Evolutionary conservation across 768 basidiomycete species (phyloP), one percentile per base, ranked within the genome.

Genomic region (Lactarius hengduanensis): DNA sequence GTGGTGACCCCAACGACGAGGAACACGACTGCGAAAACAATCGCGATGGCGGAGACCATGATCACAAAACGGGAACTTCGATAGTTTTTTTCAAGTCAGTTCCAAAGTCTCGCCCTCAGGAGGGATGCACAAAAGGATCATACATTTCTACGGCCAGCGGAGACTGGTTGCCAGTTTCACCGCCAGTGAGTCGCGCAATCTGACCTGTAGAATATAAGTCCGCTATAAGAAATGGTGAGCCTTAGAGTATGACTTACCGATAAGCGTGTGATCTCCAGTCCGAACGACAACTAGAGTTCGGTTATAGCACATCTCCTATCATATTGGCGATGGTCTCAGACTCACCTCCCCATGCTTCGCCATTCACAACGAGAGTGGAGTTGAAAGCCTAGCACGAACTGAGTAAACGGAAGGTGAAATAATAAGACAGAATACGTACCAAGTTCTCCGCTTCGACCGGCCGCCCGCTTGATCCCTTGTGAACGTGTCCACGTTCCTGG

Each of bases 331-430:
- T 45, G 20, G 50, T 22, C 26, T 26, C 22, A 50, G 53, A 78
- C 84, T 72, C 71, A 86, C 86, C 73, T 64, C 87, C 87, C 83
- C 85, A 88, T 65, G 77, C 88, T 78, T 89, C 87, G n/a, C 88
- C 87, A 70, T 87, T 88, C 65, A 89, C 84, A 13, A 88, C 76
- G 13, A 88, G 77, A 4, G 87, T 88, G 5, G 86, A 88, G 70
- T 88, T 88, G 76, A 88, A 89, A n/a, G 83, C 80, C 86, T 88
- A 55, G 2, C 38, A 34, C 32, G 58, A 62, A 18, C 45, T 58
- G n/a, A 22, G 45, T 28, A 7, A 8, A 5, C 57, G 34, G 30
- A 53, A 41, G 13, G 34, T 28, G 40, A 26, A 16, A 53, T 6
- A 20, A 43, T 41, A 26, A 13, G 45, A 20, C n/a, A 50, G 32